Percentiles rank a stretch among this genome's conserved stretches.
phyloP scores from a whole-genome alignment of 2,329 filamentous ascomycete genomes.

The Pseudocercospora macadamiae region DNA sequence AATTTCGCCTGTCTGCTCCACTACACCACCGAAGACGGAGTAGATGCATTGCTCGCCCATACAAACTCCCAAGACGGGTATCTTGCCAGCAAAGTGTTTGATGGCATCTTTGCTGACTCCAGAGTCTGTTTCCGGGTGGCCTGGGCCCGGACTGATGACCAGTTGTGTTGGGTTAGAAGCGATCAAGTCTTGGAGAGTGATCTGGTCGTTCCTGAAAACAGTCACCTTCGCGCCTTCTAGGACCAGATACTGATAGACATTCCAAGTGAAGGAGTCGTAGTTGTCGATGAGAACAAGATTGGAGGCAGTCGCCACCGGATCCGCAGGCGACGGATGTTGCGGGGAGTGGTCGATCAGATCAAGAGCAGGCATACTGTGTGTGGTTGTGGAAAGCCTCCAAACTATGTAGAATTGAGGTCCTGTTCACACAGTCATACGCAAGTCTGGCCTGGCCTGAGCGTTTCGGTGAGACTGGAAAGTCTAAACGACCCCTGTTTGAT shows the following conservation, averaged over 20 bases:
- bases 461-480: neutral
- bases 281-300: constrained; percentile 98
- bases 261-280: constrained; percentile 99
- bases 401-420: neutral
- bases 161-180: constrained; percentile 86
- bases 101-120: constrained; percentile 93
- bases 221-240: constrained; percentile 92
- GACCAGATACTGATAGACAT: constrained; percentile 96
- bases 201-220: constrained; percentile 90
- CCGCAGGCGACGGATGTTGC: constrained; percentile 74
- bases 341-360: constrained; percentile 80
- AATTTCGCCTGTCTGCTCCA: constrained; percentile 92
- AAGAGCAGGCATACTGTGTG: constrained; percentile 30
- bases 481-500: neutral
- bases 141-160: constrained; percentile 92
- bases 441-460: no score
- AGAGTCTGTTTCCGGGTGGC: constrained; percentile 87
- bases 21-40: constrained; percentile 86
- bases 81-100: constrained; percentile 86
- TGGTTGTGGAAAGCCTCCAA: neutral
- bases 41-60: constrained; percentile 99
- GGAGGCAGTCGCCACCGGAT: constrained; percentile 75
- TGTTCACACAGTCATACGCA: neutral
- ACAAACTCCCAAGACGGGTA: constrained; percentile 95
- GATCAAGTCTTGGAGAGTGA: constrained; percentile 81